Evolutionary conservation across 345 rosid species (phyloP).

Genomic region (Salix koriyanagi): DNA sequence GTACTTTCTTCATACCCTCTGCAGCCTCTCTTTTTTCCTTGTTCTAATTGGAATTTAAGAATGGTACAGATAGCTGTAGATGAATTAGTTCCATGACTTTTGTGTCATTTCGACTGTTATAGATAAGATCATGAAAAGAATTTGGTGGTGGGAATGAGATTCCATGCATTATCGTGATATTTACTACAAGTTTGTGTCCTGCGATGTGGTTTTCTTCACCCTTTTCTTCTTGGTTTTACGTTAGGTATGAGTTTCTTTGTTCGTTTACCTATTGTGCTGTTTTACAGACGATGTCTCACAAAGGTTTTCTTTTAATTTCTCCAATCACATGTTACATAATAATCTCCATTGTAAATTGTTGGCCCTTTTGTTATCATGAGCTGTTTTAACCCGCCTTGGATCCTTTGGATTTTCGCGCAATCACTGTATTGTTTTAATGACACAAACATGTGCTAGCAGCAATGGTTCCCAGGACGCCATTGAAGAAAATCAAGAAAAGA

Average conservation of each 20-base stretch:
- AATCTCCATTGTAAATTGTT: neutral
- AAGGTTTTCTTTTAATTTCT: neutral
- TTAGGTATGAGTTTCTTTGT: no score
- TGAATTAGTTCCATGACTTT: no score
- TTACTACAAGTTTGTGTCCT: no score
- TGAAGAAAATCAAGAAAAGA: constrained; percentile 25
- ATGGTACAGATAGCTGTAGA: neutral
- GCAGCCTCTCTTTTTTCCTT: neutral
- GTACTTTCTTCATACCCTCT: neutral
- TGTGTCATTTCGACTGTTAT: neutral
- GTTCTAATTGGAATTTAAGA: neutral
- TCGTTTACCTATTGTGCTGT: neutral
- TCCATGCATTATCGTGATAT: no score
- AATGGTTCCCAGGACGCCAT: constrained; percentile 16
- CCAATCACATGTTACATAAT: neutral
- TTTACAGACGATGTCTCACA: neutral
- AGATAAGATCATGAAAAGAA: neutral
- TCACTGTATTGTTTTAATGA: neutral
- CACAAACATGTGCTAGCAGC: constrained; percentile 22
- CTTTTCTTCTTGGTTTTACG: no score
- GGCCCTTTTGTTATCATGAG: neutral
- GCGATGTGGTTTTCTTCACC: no score
- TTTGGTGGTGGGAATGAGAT: neutral
- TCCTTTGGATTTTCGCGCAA: neutral
- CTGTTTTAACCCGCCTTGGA: neutral